Base-by-base conservation (phyloP, 2,329 filamentous ascomycete species). In the Aspergillus tamarii region DNA sequence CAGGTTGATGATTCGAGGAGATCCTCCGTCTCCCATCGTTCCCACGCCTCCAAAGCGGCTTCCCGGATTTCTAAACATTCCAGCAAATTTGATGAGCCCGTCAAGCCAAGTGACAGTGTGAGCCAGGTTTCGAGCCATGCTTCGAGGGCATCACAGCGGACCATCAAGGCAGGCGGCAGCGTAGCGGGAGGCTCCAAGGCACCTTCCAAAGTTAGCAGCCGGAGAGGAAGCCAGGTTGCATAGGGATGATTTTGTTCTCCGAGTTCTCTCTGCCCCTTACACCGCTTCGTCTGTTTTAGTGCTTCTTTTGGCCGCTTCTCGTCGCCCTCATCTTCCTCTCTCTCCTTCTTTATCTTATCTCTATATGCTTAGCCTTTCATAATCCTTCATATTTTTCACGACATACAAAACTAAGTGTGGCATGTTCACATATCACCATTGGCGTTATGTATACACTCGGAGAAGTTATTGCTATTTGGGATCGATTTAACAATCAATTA, bases 1-100 rank as follows among this genome's bases (percentile, higher is more conserved):
- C 91, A 93, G 55, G 84, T 94, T 30, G 76, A 73, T n/a, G 66
- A 69, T 14, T 66, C 69, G 21, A 64, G 70, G 9, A 65, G 72
- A 26, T 75, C 73, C n/a, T 64, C 67, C 21, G 66, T 76, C 60
- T 73, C 65, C 19, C 68, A 71, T 50, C 69, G 67, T 39, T 70
- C 74, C 10, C 67, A 73, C 45, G 68, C 68, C 30, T 76, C 74
- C 2, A 75, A 70, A 62, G 57, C 68, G 19, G 64, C 64, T 12
- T 73, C 73, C 4, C 66, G 69, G 39, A 56, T 67, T 12, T 77
- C 76, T 23, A 74, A 65, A 58, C 68, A 72, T 32, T 72, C 73
- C 16, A 75, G 74, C 26, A 77, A 74, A 64, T 78, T 76, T 64
- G 78, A 80, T 36, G 76, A 79, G 21, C 74, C 74, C 21, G 74